phyloP scores from a whole-genome alignment of 768 basidiomycete species.

The Leccinum variicolor region DNA sequence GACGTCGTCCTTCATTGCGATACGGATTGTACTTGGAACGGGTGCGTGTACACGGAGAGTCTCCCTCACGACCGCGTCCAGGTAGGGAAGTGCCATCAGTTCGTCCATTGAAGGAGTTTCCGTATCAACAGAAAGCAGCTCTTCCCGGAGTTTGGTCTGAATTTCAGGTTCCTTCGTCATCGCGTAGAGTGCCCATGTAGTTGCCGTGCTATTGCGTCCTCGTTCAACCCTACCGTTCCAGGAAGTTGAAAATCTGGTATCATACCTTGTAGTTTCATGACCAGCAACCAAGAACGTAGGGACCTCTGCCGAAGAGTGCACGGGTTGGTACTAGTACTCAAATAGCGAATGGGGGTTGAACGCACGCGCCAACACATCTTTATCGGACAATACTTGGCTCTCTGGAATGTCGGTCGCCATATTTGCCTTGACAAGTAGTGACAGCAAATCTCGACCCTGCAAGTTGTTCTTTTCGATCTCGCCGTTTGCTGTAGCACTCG shows the following conservation, averaged over 20 bases:
- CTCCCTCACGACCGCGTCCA: constrained; percentile 65
- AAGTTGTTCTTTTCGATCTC: constrained; percentile 34
- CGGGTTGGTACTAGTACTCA: not conserved
- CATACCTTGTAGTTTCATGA: constrained; percentile 1
- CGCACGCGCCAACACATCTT: constrained; percentile 58
- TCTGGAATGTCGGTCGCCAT: constrained; percentile 51
- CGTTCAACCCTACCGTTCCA: not conserved
- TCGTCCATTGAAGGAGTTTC: constrained; percentile 69
- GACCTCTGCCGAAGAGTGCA: not conserved
- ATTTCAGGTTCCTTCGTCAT: constrained; percentile 45
- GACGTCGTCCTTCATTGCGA: constrained; percentile 50
- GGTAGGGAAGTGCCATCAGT: constrained; percentile 60
- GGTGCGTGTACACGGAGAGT: constrained; percentile 55
- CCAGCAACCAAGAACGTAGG: not conserved
- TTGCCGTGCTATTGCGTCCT: constrained; percentile 30
- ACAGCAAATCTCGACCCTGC: constrained; percentile 50
- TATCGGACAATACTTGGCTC: constrained; percentile 54
- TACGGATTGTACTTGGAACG: constrained; percentile 40
- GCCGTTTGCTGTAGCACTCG: constrained; percentile 18
- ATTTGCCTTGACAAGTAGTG: not conserved
- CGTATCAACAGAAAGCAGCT: constrained; percentile 48
- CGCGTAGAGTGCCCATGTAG: constrained; percentile 59
- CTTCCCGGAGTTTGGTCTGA: constrained; percentile 56
- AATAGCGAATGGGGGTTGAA: not conserved
- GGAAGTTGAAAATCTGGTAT: no score